phyloP scores from a whole-genome alignment of 768 basidiomycete genomes.

The Atractiella rhizophila region DNA sequence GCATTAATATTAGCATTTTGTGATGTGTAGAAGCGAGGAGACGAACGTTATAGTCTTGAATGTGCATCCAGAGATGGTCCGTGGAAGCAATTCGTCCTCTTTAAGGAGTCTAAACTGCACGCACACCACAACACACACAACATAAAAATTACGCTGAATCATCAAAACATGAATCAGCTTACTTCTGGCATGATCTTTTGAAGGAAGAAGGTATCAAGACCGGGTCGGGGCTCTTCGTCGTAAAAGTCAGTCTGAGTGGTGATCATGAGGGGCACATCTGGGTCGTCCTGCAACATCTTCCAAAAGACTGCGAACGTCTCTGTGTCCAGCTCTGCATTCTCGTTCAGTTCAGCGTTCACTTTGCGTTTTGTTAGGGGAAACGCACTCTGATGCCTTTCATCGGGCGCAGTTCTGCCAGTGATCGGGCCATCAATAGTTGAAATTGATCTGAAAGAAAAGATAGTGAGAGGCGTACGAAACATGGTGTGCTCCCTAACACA shows the following conservation, averaged over 20 bases:
- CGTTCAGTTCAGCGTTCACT: too few relatives aligned
- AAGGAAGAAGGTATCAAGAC: neutral
- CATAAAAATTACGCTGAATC: neutral
- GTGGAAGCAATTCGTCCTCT: neutral
- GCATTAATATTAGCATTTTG: neutral
- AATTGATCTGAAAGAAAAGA: too few relatives aligned
- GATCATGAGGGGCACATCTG: neutral
- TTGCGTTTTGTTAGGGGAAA: too few relatives aligned
- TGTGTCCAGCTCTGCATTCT: neutral
- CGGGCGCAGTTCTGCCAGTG: too few relatives aligned
- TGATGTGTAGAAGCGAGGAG: neutral
- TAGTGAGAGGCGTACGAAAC: conserved; percentile 2
- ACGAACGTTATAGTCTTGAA: conserved; percentile 5
- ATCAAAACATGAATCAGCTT: too few relatives aligned
- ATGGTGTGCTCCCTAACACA: conserved; percentile 6
- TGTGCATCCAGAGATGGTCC: neutral
- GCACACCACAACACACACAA: neutral
- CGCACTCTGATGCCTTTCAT: too few relatives aligned
- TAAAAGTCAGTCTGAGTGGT: conserved; percentile 2
- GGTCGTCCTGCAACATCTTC: neutral
- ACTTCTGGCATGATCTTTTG: neutral
- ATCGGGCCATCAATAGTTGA: too few relatives aligned
- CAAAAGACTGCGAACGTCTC: neutral
- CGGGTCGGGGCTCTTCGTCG: neutral
- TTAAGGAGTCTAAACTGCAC: neutral